Evolutionary conservation across 225 moss, liverwort and hornwort species (phyloP), one percentile per base, ranked within the genome.

Genomic region (Sphagnum contortum): DNA sequence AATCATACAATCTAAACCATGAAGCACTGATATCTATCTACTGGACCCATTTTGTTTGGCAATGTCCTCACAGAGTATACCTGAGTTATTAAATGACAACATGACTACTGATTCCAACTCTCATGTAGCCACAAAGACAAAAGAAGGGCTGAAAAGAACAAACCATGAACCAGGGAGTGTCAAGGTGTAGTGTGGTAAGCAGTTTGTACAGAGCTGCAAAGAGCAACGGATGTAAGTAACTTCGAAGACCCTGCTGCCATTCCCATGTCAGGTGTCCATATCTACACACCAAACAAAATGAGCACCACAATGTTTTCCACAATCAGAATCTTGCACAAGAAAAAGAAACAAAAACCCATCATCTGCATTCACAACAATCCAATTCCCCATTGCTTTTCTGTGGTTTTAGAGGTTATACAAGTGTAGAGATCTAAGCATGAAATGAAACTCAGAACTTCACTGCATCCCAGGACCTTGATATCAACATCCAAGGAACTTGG

Each of bases 201-300:
- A 83, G 72, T 74, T 91, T 93, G 86, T 91, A 98, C 61, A 93
- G 66, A 53, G 76, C 79, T 77, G 91, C 98, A 75, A 98, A 98
- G 9, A 98, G 65, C 69, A 93, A 80, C 6, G 98, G 98, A 77
- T 98, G 93, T 57, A 91, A 79, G 57, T 89, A 86, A 70, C 93
- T 90, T 73, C 98, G 87, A 75, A 98, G 90, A 44, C 84, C 93
- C 58, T 56, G 75, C 65, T 87, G 70, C 98, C 98, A 98, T 67
- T 98, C 98, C 98, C 98, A 98, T 29, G 98, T 93, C 77, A 98
- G 69, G 67, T 90, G 83, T n/a, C 98, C 98, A 69, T 98, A 98
- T 74, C 93, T 98, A 71, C 47, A 69, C 64, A 66, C 29, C 29
- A 29, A 29, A 29, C 29, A 29, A 29, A 29, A 29, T 29, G 29